A percentile compares a stretch with the other conserved stretches of the same genome.
phyloP scores from a whole-genome alignment of 2,329 filamentous ascomycete genomes.

The Phaeosphaeriaceae sp. region DNA sequence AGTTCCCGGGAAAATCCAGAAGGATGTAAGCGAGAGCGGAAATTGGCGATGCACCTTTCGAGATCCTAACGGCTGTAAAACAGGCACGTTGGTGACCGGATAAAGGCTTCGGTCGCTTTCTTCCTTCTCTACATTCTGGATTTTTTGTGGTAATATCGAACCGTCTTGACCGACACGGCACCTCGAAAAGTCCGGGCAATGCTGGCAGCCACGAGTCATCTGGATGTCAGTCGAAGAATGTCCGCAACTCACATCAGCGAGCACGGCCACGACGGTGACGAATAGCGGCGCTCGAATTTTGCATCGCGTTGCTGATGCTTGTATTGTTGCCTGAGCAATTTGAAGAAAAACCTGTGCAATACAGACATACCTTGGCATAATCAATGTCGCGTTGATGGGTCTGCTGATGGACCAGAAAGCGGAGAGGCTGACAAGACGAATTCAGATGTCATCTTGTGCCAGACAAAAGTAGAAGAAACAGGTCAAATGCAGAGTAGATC shows the following conservation, averaged over 20 bases:
- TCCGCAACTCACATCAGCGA: neutral
- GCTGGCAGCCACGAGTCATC: neutral
- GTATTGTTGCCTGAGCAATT: constrained; percentile 7
- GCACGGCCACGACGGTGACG: neutral
- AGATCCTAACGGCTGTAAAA: constrained; percentile 4
- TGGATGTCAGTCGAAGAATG: neutral
- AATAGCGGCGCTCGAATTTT: neutral
- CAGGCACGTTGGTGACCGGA: constrained; percentile 18
- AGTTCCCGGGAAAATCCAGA: neutral
- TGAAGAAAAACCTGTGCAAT: neutral
- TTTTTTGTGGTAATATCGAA: neutral
- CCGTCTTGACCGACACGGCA: neutral
- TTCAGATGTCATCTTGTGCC: neutral
- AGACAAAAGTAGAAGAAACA: neutral
- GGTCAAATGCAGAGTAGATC: neutral
- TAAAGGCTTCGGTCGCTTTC: constrained; percentile 7
- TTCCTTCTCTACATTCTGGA: neutral
- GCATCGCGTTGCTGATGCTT: constrained; percentile 6
- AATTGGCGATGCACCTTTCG: constrained; percentile 6
- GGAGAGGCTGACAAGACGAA: neutral
- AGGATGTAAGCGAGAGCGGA: constrained; percentile 7
- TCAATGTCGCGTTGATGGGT: neutral
- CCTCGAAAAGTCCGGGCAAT: neutral
- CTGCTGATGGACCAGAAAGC: neutral
- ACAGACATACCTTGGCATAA: neutral